These are phyloP conservation scores for Coffea humblotiana DNA, from an alignment of 305 asterid species.

Conservation along the genomic window DNA sequence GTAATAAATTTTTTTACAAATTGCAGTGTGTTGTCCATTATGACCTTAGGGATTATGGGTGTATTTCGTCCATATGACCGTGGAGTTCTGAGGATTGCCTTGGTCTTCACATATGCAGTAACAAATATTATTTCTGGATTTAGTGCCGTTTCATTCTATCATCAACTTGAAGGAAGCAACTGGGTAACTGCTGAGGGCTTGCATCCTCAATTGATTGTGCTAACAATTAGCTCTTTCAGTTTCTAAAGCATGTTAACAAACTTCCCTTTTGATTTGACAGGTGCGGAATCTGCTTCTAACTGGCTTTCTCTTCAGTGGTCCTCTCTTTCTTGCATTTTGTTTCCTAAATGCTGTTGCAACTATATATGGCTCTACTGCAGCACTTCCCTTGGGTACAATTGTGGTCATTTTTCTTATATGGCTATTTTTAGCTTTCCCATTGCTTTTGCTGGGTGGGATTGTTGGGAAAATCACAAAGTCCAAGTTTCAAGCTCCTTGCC, in stretches of 20 bases:
- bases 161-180: conserved; percentile 34
- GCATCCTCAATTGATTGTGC: not conserved
- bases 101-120: conserved; percentile 32
- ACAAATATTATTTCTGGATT: conserved; percentile 33
- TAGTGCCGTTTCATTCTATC: conserved; percentile 30
- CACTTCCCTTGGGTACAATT: conserved; percentile 44
- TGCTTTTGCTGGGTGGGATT: conserved; percentile 42
- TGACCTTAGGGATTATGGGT: conserved; percentile 26
- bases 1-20: no score
- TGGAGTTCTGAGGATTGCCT: conserved; percentile 31
- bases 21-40: not conserved
- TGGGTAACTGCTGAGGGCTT: conserved; percentile 18
- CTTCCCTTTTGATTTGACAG: conserved; percentile 15
- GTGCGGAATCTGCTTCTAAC: conserved; percentile 41
- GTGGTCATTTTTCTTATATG: conserved; percentile 44
- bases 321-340: conserved; percentile 40
- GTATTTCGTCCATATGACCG: conserved; percentile 37
- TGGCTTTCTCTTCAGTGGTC: conserved; percentile 43
- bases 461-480: conserved; percentile 44
- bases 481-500: conserved; percentile 49
- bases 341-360: conserved; percentile 43
- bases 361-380: conserved; percentile 41
- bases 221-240: no score
- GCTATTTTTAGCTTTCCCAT: conserved; percentile 42
- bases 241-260: no score